Conservation (phyloP, 495 filamentous ascomycete species). For the Trichoderma asperelloides region DNA sequence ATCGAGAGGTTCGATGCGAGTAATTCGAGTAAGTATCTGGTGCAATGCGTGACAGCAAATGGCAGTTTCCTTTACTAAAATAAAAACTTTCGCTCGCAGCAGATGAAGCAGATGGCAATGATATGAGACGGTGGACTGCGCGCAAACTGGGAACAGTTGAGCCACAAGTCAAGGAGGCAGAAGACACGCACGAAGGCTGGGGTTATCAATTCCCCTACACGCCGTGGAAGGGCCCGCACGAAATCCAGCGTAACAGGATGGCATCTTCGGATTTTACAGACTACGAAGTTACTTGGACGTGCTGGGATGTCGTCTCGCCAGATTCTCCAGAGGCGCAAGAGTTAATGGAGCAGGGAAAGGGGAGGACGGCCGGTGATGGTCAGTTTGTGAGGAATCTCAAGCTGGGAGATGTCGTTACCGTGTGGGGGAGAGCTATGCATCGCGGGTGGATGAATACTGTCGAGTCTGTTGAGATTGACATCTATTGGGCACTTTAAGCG, state of each 20-base stretch:
- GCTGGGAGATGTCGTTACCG: background rate
- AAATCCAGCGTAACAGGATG: background rate
- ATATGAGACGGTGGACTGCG: background rate
- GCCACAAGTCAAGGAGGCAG: background rate
- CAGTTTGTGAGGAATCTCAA: background rate
- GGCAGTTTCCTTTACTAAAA: background rate
- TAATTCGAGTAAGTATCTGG: background rate
- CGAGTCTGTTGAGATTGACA: background rate
- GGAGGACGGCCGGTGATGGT: background rate
- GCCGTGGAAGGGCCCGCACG: background rate
- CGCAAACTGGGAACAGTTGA: background rate
- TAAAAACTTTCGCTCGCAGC: background rate
- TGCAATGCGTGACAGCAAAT: background rate
- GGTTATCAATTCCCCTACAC: background rate
- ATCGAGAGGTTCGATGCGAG: background rate
- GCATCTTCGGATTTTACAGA: background rate
- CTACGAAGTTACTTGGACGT: background rate
- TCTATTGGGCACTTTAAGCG: background rate
- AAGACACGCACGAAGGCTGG: background rate
- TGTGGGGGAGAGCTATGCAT: background rate
- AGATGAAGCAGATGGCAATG: background rate
- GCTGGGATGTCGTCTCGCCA: background rate
- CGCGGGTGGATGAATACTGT: background rate
- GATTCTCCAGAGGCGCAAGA: background rate
- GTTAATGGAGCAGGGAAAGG: background rate